Conservation (phyloP, 176 grass and related monocot species). For the Hordeum marinum region DNA sequence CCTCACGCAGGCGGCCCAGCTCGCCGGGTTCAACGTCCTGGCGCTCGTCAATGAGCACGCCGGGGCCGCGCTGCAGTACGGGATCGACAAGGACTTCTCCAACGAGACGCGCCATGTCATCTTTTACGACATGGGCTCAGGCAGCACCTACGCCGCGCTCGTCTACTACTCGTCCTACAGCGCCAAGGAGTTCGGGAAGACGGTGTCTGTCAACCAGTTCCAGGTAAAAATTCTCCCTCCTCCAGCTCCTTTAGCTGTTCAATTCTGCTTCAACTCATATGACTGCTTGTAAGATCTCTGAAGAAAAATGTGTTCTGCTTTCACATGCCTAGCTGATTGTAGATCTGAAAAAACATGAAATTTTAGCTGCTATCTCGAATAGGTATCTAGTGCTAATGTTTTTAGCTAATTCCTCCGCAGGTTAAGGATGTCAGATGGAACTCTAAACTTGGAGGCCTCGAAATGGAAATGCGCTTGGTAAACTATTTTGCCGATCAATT, state of each 20-base stretch:
- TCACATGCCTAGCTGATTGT: neutral
- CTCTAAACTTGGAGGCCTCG: constrained; percentile 80
- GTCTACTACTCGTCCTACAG: constrained; percentile 89
- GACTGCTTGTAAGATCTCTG: neutral
- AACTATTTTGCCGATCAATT: constrained; percentile 95
- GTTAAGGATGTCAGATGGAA: constrained; percentile 98
- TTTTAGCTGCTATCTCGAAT: neutral
- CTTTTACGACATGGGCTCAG: constrained; percentile 93
- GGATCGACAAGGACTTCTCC: constrained; percentile 94
- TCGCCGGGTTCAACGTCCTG: constrained; percentile 81
- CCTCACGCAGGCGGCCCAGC: constrained; percentile 74
- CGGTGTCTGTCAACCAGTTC: constrained; percentile 74
- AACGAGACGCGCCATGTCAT: constrained; percentile 82
- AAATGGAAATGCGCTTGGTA: constrained; percentile 80
- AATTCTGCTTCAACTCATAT: neutral
- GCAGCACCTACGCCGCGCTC: constrained; percentile 92
- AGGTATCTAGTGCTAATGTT: neutral
- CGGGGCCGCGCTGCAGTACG: constrained; percentile 93
- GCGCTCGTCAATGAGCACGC: constrained; percentile 96
- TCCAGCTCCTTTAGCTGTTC: neutral
- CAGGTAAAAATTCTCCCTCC: constrained; percentile 42
- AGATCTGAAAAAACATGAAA: constrained; percentile 15
- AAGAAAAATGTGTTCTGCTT: neutral
- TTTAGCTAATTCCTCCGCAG: constrained; percentile 35
- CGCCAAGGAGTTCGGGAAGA: constrained; percentile 82